Evolutionary conservation across 2,329 filamentous ascomycete species (phyloP), one percentile per base, ranked within the genome.

Genomic region (Mollisiaceae sp.): DNA sequence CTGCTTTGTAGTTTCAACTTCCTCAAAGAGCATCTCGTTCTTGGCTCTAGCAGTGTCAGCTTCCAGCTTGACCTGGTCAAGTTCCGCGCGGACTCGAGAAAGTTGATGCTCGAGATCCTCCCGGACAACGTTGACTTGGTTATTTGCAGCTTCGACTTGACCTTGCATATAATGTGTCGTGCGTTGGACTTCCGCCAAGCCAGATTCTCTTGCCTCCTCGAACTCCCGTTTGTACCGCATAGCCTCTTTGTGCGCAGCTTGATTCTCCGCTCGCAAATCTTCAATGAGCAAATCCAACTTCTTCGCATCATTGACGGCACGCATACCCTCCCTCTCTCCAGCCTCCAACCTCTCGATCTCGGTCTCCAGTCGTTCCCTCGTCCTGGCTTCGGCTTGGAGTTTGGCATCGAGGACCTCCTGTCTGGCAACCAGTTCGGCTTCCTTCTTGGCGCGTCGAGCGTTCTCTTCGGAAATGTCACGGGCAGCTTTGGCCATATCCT

Each of bases 391-490:
- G 15, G 90, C 89, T 73, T 91, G 90, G 2, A 97, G 85, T 74
- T 88, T 88, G 47, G 88, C 89, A 72, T 94, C 91, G 27, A 97
- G 85, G 45, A 93, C 89, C 73, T 94, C 90, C 71, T 92, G 91
- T 69, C 93, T 83, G 67, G 92, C 92, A 70, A 93, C 82, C 70
- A 92, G 86, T 65, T 92, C 89, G 71, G 92, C 88, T 75, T 96
- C 92, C 76, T 90, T 90, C 79, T 91, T 91, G 73, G 88, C 87
- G 79, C 91, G 94, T 41, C 86, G 84, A 36, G 90, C 88, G 75
- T 94, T 94, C 75, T 98, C 94, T 72, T 91, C 88, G 24, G 91
- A 89, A 67, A 97, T 88, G 67, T 97, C 90, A 56, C 88, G 87
- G 61, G 92, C 89, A 58, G 93, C 91, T 63, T 83, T 83, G 38